Conservation (phyloP, 1,139 yeast species). For the Hyphopichia khmerensis region DNA sequence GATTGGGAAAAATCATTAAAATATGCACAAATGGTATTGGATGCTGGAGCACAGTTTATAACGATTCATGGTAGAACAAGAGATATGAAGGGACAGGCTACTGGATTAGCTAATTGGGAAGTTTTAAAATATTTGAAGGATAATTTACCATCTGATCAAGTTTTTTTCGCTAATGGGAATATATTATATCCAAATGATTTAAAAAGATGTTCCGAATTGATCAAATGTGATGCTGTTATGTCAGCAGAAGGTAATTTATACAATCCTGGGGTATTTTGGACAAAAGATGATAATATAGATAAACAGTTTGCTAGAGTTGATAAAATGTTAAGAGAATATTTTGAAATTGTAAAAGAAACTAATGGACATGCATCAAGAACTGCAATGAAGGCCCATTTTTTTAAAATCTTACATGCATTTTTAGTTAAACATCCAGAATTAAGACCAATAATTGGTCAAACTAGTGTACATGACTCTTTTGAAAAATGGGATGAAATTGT, state of each 20-base stretch:
- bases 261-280: conserved; percentile 90
- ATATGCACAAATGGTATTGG: conserved; percentile 88
- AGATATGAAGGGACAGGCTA: conserved; percentile 95
- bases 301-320: conserved; percentile 85
- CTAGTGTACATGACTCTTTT: conserved; percentile 46
- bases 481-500: conserved; percentile 74
- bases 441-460: conserved; percentile 66
- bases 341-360: conserved; percentile 68
- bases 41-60: conserved; percentile 93
- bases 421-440: conserved; percentile 72
- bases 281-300: conserved; percentile 50
- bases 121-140: conserved; percentile 72
- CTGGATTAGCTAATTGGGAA: conserved; percentile 95
- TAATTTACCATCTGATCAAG: conserved; percentile 78
- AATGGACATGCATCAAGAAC: conserved; percentile 76
- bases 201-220: conserved; percentile 58
- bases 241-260: conserved; percentile 93
- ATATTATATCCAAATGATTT: conserved; percentile 82
- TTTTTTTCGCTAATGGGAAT: conserved; percentile 92
- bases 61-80: conserved; percentile 96
- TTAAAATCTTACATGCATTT: conserved; percentile 80
- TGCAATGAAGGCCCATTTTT: conserved; percentile 91
- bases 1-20: conserved; percentile 80
- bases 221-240: conserved; percentile 90
- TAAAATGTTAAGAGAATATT: conserved; percentile 76